phyloP scores from a whole-genome alignment of 208 protist genomes.

The Leishmania turanica region DNA sequence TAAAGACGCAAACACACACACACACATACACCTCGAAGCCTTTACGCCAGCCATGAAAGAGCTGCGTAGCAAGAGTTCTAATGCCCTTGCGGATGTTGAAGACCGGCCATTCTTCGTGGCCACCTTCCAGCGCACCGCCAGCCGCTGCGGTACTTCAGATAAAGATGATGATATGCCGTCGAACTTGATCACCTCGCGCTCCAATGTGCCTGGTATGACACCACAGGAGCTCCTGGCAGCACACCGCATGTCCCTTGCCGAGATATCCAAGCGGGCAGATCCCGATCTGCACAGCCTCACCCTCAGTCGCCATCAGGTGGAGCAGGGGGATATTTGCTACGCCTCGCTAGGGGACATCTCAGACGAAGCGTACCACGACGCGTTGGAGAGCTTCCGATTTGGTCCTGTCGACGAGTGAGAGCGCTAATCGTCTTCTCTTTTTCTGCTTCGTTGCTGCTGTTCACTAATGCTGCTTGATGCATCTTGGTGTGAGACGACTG shows the following conservation, averaged over 20 bases:
- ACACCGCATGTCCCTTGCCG: constrained; percentile 56
- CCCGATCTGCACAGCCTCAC: constrained; percentile 72
- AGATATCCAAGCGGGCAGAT: constrained; percentile 37
- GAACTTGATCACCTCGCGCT: constrained; percentile 46
- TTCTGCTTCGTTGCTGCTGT: neutral
- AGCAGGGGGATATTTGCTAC: constrained; percentile 33
- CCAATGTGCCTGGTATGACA: constrained; percentile 68
- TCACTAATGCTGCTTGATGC: too few relatives aligned
- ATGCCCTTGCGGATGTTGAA: constrained; percentile 25
- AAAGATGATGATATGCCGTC: constrained; percentile 42
- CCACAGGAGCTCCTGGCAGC: constrained; percentile 58
- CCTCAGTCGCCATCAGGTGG: constrained; percentile 71
- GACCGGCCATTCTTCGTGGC: constrained; percentile 40
- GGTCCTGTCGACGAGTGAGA: constrained; percentile 20
- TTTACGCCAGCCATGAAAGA: constrained; percentile 12
- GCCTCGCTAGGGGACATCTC: constrained; percentile 32
- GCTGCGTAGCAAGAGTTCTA: constrained; percentile 3
- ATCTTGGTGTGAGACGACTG: neutral
- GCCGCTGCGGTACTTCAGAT: constrained; percentile 9
- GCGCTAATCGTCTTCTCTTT: neutral
- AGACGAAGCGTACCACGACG: constrained; percentile 44
- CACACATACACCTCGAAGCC: neutral
- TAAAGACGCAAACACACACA: neutral
- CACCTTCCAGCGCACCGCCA: constrained; percentile 45
- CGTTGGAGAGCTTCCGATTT: constrained; percentile 55